Evolutionary conservation across 257 asterid species (phyloP), one percentile per base, ranked within the genome.

Genomic region (Solanum gracilifrons): DNA sequence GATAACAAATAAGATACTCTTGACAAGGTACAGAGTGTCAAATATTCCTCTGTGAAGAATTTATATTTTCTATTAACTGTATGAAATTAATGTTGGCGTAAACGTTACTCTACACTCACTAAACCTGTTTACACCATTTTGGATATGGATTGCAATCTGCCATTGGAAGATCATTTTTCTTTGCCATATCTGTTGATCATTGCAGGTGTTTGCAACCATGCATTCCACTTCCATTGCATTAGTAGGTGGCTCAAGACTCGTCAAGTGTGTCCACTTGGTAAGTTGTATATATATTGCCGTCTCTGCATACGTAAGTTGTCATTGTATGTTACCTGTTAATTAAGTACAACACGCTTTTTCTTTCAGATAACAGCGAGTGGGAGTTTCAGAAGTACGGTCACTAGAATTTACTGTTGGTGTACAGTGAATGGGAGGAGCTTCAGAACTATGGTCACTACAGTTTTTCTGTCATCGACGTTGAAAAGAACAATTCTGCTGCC

Each of bases 211-310:
- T 97, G 99, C 93, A 97, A 95, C 93, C 99, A 95, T 84, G 99
- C 99, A 74, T 97, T 97, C 91, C 99, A 97, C 92, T 97, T 97
- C 92, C 99, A 95, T 84, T 97, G 99, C 95, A 95, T 97, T 87
- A 97, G 99, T 93, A 92, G 99, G 88, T 95, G 99, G 99, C 98
- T 97, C 90, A 97, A 97, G 90, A 97, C 98, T 86, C 98, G 99
- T 76, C 99, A 97, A 92, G 99, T 97, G 69, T 97, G 99, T 92
- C 99, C 99, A 25, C 87, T 97, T 16, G 99, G 99, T 95, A 91
- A 89, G 93, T 85, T 7, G 58, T 80, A 39, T 62, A 6, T 32
- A 39, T 62, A 5, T 36, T 43, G 37, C 41, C 27, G 5, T 29
- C 31, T 73, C 48, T 20, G 51, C 6, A 15, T 71, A 31, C 18